phyloP scores from a whole-genome alignment of 805 yeast genomes.

The Lachancea quebecensis region DNA sequence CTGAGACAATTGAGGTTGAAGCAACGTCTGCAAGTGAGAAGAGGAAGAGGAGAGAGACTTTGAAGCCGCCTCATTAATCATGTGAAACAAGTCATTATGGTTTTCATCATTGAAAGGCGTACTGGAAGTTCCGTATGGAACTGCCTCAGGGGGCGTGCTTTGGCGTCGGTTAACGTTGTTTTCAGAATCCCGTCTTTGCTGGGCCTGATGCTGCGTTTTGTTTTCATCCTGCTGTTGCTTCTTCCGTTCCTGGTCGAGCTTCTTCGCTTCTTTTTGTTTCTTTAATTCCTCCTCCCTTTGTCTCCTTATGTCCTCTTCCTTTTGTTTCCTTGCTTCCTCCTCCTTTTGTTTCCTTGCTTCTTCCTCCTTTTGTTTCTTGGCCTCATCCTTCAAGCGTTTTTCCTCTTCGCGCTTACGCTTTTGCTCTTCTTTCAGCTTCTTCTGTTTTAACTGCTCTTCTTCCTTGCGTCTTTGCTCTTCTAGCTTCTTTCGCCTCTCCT shows the following conservation, averaged over 20 bases:
- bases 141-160: conserved; percentile 12
- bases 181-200: conserved; percentile 27
- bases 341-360: conserved; percentile 21
- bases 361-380: conserved; percentile 25
- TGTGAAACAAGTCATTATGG: conserved; percentile 23
- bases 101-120: conserved; percentile 6
- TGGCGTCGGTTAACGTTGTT: conserved; percentile 7
- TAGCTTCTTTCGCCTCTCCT: conserved; percentile 35
- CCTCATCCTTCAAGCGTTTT: conserved; percentile 29
- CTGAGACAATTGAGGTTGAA: conserved; percentile 5
- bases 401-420: conserved; percentile 36
- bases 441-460: conserved; percentile 35
- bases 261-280: conserved; percentile 27
- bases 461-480: conserved; percentile 38
- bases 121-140: conserved; percentile 11
- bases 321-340: conserved; percentile 32
- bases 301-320: conserved; percentile 32
- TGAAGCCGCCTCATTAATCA: conserved; percentile 26
- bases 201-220: conserved; percentile 19
- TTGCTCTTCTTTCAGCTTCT: conserved; percentile 35
- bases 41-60: conserved; percentile 18
- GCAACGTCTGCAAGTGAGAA: conserved; percentile 15
- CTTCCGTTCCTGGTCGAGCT: conserved; percentile 28
- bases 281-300: conserved; percentile 21
- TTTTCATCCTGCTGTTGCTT: conserved; percentile 6